Evolutionary conservation across 352 stramenopile species (phyloP), one percentile per base, ranked within the genome.

Genomic region (Saprolegnia parasitica): DNA sequence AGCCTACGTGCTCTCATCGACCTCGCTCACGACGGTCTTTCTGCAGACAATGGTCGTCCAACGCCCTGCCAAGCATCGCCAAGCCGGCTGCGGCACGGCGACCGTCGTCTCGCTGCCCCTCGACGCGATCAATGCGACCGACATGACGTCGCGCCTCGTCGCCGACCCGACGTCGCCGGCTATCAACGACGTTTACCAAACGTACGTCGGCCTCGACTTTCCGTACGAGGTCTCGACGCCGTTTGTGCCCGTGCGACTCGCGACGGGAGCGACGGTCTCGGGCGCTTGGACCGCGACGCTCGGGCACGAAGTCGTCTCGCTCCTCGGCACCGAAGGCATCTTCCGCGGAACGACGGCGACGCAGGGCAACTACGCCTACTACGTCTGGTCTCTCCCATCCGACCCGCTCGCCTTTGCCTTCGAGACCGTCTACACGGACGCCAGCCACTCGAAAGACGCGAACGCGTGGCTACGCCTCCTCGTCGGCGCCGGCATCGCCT

Each of bases 321-420:
- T 58, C 8, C 52, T 8, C 8, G 52, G 52, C 23, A 61, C 63
- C 13, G 32, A 56, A 37, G 63, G 63, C 37, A 61, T 61, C 20
- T 70, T 39, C 26, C 63, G 63, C 10, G 26, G 29, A 20, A 0
- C 63, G 49, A n/a, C 39, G 9, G 42, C 24, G 11, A 61, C 21
- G 15, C 63, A 70, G 50, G 63, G 29, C 0, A 70, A 56, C 37
- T 70, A 60, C 54, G 46, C 61, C 23, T 61, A 70, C 35, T 70
- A 60, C 37, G 23, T 46, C 29, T 70, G 63, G 63, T 42, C 45
- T 11, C 29, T 70, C 5, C 63, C 63, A 46, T 20, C 40, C 16
- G 39, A 70, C 29, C 63, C 63, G 54, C 18, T 70, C 21, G 46
- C 18, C 10, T 70, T 61, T 46, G 63, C 24, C 35, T 5, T 8